Evolutionary conservation across 2,329 filamentous ascomycete species (phyloP), one percentile per base, ranked within the genome.

Genomic region (Stemphylium vesicarium): DNA sequence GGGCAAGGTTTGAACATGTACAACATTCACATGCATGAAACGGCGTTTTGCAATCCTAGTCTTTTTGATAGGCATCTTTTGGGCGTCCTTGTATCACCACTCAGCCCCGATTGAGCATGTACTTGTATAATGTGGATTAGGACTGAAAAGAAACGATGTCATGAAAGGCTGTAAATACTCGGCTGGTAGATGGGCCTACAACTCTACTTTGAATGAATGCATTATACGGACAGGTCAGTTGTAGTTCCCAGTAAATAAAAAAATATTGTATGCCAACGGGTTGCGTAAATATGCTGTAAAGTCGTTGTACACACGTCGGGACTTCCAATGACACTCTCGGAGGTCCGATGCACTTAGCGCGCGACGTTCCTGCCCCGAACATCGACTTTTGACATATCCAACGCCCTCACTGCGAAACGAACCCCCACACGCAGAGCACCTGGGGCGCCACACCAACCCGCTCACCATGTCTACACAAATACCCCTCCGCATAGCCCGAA

Each of bases 401-500:
- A 43, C 45, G 36, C 36, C 38, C 33, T 18, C 49, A 54, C 45
- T 35, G 47, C 52, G 43, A 50, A 47, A 45, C 20, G 18, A 13
- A 24, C 18, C 20, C 32, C 42, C 32, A 24, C 53, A 41, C 36
- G 36, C 53, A 56, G 44, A 29, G 32, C 43, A 36, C 37, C 32
- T 41, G 37, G 49, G 42, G 42, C 22, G 43, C 45, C 49, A 46
- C 36, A 49, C 36, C 26, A 43, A 40, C 15, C 44, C 16, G 9
- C 54, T 29, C 45, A 35, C 26, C 18, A 57, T 54, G 50, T 57
- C 54, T 24, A 64, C 63, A 48, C 65, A 66, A 29, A 44, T 69
- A 26, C 68, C 69, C 2, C 52, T 66, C 22, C 63, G 67, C 33
- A 62, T 62, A 48, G 45, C 59, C 22, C 66, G 64, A 53, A 63